Base-by-base conservation (phyloP, 1,284 basidiomycete species). In the Xerocomus cyaneibrunnescens region DNA sequence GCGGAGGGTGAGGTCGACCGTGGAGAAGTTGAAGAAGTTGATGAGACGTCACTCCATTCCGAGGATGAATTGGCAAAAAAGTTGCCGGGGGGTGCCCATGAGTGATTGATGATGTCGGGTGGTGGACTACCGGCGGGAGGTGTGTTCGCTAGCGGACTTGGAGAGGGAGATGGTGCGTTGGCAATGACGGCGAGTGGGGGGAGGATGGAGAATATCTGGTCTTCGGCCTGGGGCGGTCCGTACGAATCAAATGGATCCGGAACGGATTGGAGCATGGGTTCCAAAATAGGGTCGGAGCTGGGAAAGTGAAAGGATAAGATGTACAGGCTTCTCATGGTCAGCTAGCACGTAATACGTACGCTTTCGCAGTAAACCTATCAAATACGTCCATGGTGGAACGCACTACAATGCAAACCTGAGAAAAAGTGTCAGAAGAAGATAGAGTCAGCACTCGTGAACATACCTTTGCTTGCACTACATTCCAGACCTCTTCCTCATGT, bases 191-290 rank as follows among this genome's bases (percentile, higher is more conserved):
- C 89, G 48, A 87, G 80, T 25, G 92, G 92, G 17, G 90, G 83
- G 2, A 95, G 79, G 54, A 98, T 95, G 64, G 85, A 90, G 72
- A 97, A 96, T 59, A 98, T 95, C 66, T 94, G 87, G 60, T 93
- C 89, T 66, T 94, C 90, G 47, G 89, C 79, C 59, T 89, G 89
- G 3, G 89, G 85, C 14, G 91, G 90, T 10, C 92, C 93, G 64
- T 97, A 97, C 0, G 90, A 82, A 60, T 95, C 91, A 57, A 97
- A 97, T 21, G 94, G 92, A 69, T 98, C 94, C 12, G 93, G 94
- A 40, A 96, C 83, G 7, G 86, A 81, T 65, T 93, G 87, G 3
- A 97, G 77, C 81, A 98, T 89, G 5, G 88, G 88, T 68, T 97
- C 94, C 54, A 98, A 84, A 46, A 94, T 79, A 23, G 93, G 91